Evolutionary conservation across 2,329 filamentous ascomycete genomes (phyloP).

Genomic region (Coniella vitis): DNA sequence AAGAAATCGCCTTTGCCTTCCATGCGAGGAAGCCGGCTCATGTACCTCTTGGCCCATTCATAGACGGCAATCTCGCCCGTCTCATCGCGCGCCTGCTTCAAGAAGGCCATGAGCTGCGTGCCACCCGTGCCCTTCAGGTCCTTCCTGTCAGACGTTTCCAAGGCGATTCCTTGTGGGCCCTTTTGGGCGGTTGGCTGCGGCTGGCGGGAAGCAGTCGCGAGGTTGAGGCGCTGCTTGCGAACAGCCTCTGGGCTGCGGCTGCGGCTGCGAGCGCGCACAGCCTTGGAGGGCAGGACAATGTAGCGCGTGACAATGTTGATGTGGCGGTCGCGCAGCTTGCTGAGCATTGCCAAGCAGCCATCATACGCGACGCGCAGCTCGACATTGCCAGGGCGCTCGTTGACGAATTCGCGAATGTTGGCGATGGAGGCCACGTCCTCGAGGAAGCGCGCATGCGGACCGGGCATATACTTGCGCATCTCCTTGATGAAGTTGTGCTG

Average conservation of each 20-base stretch:
- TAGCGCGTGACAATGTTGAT: slow-evolving; percentile 95
- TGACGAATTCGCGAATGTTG: slow-evolving; percentile 82
- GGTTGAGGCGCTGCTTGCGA: slow-evolving; percentile 44
- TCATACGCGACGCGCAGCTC: slow-evolving; percentile 78
- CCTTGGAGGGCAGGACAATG: slow-evolving; percentile 81
- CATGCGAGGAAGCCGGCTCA: slow-evolving; percentile 44
- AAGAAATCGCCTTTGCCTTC: slow-evolving; percentile 52
- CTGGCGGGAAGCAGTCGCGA: slow-evolving; percentile 52
- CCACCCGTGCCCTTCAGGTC: slow-evolving; percentile 81
- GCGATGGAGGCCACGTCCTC: slow-evolving; percentile 70
- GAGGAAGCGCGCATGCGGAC: slow-evolving; percentile 82
- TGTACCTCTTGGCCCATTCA: slow-evolving; percentile 52
- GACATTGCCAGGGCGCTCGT: slow-evolving; percentile 47
- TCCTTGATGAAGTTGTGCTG: slow-evolving; percentile 90
- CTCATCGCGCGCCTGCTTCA: slow-evolving; percentile 95
- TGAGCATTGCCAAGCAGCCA: slow-evolving; percentile 69
- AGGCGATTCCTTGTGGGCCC: slow-evolving; percentile 22
- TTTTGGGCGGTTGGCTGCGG: slow-evolving; percentile 20
- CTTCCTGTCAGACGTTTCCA: slow-evolving; percentile 18
- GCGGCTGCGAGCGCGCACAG: slow-evolving; percentile 58
- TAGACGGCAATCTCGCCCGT: slow-evolving; percentile 85
- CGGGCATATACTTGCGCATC: slow-evolving; percentile 97
- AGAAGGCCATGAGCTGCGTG: slow-evolving; percentile 86
- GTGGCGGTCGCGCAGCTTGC: slow-evolving; percentile 78
- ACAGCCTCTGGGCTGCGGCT: slow-evolving; percentile 50